These are phyloP conservation scores for Quercus berberidifolia DNA, from an alignment of 306 rosid genomes.

Conservation along the genomic window DNA sequence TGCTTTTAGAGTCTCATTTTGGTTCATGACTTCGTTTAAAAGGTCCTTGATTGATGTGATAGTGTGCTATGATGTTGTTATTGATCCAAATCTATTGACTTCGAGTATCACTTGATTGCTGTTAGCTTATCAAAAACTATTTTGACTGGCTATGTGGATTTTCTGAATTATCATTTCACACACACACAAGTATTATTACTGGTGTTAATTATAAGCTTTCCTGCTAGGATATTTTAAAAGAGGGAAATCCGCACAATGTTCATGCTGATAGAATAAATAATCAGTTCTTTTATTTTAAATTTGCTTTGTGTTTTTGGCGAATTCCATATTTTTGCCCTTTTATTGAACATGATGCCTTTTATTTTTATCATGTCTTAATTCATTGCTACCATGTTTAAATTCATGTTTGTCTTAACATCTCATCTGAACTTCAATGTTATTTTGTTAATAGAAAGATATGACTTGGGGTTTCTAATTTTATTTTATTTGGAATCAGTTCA, in stretches of 20 bases:
- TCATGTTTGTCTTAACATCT: conserved; percentile 17
- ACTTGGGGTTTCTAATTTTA: conserved; percentile 23
- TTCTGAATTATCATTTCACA: not conserved
- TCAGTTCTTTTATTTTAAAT: not conserved
- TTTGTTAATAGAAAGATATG: conserved; percentile 15
- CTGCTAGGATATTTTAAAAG: conserved; percentile 10
- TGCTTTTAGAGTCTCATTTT: conserved; percentile 8
- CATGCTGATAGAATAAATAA: not conserved
- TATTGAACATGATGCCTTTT: not conserved
- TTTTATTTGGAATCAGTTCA: conserved; percentile 49
- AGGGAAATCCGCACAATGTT: not conserved
- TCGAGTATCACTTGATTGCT: not conserved
- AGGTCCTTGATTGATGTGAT: not conserved
- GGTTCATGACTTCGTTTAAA: not conserved
- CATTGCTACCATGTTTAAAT: not conserved
- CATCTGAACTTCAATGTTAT: conserved; percentile 12
- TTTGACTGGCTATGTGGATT: not conserved
- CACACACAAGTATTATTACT: not conserved
- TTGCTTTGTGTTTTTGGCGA: not conserved
- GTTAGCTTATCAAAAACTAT: not conserved
- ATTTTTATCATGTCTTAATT: not conserved
- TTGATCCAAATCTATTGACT: not conserved
- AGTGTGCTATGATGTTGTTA: not conserved
- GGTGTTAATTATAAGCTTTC: not conserved
- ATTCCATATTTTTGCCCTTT: not conserved